These are phyloP conservation scores for Yamadazyma laniorum DNA, from an alignment of 805 yeast species.

Conservation along the genomic window DNA sequence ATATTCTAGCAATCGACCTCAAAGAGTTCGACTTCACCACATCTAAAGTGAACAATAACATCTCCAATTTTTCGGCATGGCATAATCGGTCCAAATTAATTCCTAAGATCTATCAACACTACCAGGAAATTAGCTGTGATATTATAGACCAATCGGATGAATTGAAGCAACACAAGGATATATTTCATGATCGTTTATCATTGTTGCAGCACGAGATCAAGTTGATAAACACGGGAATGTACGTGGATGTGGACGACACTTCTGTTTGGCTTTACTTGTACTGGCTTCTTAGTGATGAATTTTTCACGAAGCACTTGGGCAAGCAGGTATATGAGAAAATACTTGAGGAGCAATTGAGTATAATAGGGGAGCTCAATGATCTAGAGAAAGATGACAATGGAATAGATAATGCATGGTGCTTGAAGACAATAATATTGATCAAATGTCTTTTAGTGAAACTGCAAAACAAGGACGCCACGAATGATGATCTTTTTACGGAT, in stretches of 20 bases:
- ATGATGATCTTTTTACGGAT: constrained; percentile 16
- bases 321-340: constrained; percentile 34
- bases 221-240: constrained; percentile 77
- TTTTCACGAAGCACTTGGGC: constrained; percentile 30
- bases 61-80: constrained; percentile 95
- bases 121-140: constrained; percentile 2
- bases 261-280: constrained; percentile 87
- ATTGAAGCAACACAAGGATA: constrained; percentile 9
- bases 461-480: constrained; percentile 4
- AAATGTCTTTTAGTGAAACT: constrained; percentile 26
- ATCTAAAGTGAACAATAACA: constrained; percentile 71
- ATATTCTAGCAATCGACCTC: constrained; percentile 28
- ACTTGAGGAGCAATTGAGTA: constrained; percentile 44
- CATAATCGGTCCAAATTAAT: constrained; percentile 79
- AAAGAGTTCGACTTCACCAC: constrained; percentile 78
- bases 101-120: constrained; percentile 43
- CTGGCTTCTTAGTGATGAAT: constrained; percentile 62
- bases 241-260: constrained; percentile 91
- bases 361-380: constrained; percentile 60
- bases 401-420: constrained; percentile 74
- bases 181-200: constrained; percentile 28
- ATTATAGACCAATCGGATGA: constrained; percentile 3
- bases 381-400: constrained; percentile 66
- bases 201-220: constrained; percentile 59
- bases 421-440: constrained; percentile 55